Base-by-base conservation (phyloP, 495 filamentous ascomycete species). In the Xylaria flabelliformis region DNA sequence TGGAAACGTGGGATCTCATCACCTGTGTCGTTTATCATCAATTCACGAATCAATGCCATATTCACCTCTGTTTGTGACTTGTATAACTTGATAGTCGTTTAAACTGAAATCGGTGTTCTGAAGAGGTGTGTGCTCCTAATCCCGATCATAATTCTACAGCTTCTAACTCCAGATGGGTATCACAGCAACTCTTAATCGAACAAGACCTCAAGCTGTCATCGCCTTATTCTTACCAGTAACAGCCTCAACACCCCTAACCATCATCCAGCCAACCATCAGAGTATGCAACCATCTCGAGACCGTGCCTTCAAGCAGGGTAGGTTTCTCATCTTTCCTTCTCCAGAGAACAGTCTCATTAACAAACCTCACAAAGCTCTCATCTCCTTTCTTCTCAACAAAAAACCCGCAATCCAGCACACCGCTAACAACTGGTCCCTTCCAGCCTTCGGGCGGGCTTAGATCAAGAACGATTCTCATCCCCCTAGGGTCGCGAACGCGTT, bases 321-420 rank as follows among this genome's bases (percentile, higher is more conserved):
- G 56, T 21, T 64, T 74, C 69, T 69, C 80, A 13, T 53, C 67
- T 17, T 48, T 26, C 67, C 46, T 56, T 56, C 80, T 76, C 80
- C 80, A 82, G 70, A 80, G 46, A 63, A 77, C 71, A 46, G 78
- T 80, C 75, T 82, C 79, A 53, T 80, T 80, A 56, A 78, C 74
- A 53, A 80, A 79, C 34, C 61, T 46, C 50, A 66, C 67, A 29
- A 51, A 32, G 24, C 29, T 19, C 42, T 63, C 56, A 4, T 21
- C 67, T 10, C 29, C 63, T 26, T 64, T 34, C 32, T 64, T 64
- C 50, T 42, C 74, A 59, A 36, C 56, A 36, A 48, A 73, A 63
- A 76, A 69, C 34, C 76, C 78, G 2, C 76, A 75, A n/a, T 74
- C 74, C 50, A 81, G 26, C 61, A 72, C 74, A 0, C 79, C 79